These are phyloP conservation scores for Myxozyma nipponensis DNA, from an alignment of 805 yeast species.

Conservation along the genomic window DNA sequence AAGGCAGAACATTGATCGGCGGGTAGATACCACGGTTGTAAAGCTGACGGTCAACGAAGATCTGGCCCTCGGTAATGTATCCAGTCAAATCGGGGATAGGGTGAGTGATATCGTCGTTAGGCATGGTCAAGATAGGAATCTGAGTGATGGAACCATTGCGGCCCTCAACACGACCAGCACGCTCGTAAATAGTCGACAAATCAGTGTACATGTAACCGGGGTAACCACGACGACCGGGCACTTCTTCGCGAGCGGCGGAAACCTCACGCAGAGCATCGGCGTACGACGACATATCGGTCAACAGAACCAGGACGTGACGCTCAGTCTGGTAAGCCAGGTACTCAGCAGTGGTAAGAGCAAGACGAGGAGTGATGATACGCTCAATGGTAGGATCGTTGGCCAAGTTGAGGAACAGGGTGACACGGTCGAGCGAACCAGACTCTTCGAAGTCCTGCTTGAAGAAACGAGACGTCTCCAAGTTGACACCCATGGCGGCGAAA, in stretches of 20 bases:
- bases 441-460: conserved; percentile 99
- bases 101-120: conserved; percentile 99
- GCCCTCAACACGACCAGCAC: conserved; percentile 99
- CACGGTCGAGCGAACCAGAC: conserved; percentile 97
- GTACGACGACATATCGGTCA: conserved; percentile 99
- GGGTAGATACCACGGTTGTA: conserved; percentile 97
- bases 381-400: conserved; percentile 99
- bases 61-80: conserved; percentile 98
- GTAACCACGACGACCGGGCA: conserved; percentile 99
- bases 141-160: conserved; percentile 99
- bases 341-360: conserved; percentile 98
- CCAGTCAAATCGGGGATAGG: conserved; percentile 99
- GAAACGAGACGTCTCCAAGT: conserved; percentile 95
- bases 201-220: conserved; percentile 99
- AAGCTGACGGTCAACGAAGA: conserved; percentile 93
- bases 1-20: conserved; percentile 97
- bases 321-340: conserved; percentile 98
- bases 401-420: conserved; percentile 90
- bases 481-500: conserved; percentile 99
- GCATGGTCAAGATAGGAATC: conserved; percentile 98
- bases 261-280: conserved; percentile 99
- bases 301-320: conserved; percentile 95
- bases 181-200: conserved; percentile 96
- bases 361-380: conserved; percentile 98
- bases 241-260: conserved; percentile 99